Percentiles rank a stretch among this genome's conserved stretches.
phyloP scores from a whole-genome alignment of 1,139 yeast genomes.

The Kluyveromyces sp. region DNA sequence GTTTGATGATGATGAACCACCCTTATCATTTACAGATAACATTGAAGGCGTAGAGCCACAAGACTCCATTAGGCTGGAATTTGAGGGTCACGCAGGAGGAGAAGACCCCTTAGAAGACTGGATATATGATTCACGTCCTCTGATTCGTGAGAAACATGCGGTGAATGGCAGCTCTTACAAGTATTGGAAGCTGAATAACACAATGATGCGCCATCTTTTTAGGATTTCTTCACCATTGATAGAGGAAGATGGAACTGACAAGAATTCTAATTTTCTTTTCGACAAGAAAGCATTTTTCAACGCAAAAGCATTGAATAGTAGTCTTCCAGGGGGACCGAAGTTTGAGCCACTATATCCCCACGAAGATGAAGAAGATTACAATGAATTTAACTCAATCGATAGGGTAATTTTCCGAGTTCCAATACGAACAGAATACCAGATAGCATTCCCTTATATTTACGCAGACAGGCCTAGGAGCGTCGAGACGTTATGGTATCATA shows the following conservation, averaged over 20 bases:
- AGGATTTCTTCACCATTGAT: constrained; percentile 64
- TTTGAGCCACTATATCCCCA: constrained; percentile 84
- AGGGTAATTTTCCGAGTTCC: constrained; percentile 75
- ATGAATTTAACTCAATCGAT: constrained; percentile 85
- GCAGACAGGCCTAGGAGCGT: constrained; percentile 72
- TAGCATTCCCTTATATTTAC: constrained; percentile 80
- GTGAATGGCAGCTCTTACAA: constrained; percentile 71
- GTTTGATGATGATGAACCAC: constrained; percentile 96
- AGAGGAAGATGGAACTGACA: constrained; percentile 45
- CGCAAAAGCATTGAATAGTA: constrained; percentile 80
- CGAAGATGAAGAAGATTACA: constrained; percentile 68
- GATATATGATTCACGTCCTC: constrained; percentile 75
- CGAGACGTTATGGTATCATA: constrained; percentile 51
- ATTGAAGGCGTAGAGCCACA: constrained; percentile 65
- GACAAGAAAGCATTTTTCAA: constrained; percentile 75
- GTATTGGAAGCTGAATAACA: constrained; percentile 59
- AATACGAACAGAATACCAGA: constrained; percentile 71
- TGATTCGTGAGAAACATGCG: constrained; percentile 46
- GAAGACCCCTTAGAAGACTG: constrained; percentile 59
- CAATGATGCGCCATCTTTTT: constrained; percentile 59
- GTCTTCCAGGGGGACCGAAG: constrained; percentile 93
- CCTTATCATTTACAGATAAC: constrained; percentile 73
- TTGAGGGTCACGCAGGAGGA: constrained; percentile 46
- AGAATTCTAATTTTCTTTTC: constrained; percentile 60
- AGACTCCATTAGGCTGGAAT: constrained; percentile 59